Conservation (phyloP, 106 monocot species). For the Ottelia alismoides region DNA sequence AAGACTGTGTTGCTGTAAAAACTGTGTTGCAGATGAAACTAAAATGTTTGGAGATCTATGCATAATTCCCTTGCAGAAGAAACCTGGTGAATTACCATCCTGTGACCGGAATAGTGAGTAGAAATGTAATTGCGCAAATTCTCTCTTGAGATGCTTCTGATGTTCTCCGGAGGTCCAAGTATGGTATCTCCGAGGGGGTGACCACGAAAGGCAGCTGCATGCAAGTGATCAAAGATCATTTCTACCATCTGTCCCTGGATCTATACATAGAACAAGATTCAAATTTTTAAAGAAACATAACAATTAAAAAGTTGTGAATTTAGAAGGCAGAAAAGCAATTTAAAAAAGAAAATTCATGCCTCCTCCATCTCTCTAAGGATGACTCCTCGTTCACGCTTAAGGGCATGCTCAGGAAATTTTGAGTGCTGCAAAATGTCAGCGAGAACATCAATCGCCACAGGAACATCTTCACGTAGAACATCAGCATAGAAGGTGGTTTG, state of each 20-base stretch:
- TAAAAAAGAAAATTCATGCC: conserved; percentile 18
- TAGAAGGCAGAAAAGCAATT: neutral
- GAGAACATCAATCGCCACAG: conserved; percentile 57
- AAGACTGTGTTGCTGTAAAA: too few relatives aligned
- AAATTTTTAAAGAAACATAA: neutral
- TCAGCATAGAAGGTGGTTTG: conserved; percentile 92
- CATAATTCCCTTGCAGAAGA: too few relatives aligned
- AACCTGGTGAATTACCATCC: conserved; percentile 82
- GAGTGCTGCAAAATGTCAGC: conserved; percentile 88
- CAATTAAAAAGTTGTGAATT: neutral
- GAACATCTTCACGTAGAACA: conserved; percentile 45
- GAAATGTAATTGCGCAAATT: conserved; percentile 69
- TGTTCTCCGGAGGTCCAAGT: conserved; percentile 82
- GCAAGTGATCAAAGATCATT: conserved; percentile 91
- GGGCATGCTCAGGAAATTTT: conserved; percentile 58
- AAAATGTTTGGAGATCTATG: too few relatives aligned
- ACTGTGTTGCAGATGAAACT: too few relatives aligned
- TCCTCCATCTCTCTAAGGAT: conserved; percentile 93
- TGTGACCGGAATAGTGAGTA: conserved; percentile 69
- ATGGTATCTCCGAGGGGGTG: conserved; percentile 90
- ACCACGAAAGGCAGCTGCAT: conserved; percentile 52
- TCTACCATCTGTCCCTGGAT: conserved; percentile 84
- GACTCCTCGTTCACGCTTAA: conserved; percentile 67
- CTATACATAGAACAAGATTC: conserved; percentile 33
- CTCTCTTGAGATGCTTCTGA: conserved; percentile 36